A percentile compares a stretch with the other conserved stretches of the same genome.
Conservation (phyloP, 2,329 filamentous ascomycete genomes). For the Cordyceps cicadae region DNA sequence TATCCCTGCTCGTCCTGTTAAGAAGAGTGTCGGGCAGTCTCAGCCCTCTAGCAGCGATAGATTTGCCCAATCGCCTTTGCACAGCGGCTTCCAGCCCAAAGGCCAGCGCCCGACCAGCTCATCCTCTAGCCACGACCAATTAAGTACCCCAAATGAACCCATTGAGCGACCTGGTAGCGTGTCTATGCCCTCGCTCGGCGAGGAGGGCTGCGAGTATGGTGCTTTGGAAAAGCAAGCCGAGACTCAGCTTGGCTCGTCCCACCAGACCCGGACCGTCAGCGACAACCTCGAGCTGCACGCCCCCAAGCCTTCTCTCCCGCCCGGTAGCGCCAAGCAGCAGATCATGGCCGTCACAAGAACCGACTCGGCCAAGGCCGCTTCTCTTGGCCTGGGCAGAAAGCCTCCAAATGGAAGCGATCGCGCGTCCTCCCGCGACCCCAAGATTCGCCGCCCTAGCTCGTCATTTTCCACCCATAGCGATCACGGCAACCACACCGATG, state of each 20-base stretch:
- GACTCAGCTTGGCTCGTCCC: slow-evolving; percentile 41
- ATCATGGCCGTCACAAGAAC: slow-evolving; percentile 82
- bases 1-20: slow-evolving; percentile 69
- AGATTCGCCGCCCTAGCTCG: slow-evolving; percentile 59
- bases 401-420: slow-evolving; percentile 45
- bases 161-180: slow-evolving; percentile 65
- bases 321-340: slow-evolving; percentile 71
- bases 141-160: slow-evolving; percentile 31
- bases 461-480: slow-evolving; percentile 44
- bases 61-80: slow-evolving; percentile 80
- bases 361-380: slow-evolving; percentile 77
- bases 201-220: slow-evolving; percentile 85
- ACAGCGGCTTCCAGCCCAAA: slow-evolving; percentile 54
- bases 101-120: slow-evolving; percentile 28
- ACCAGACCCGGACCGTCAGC: slow-evolving; percentile 70
- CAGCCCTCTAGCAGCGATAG: slow-evolving; percentile 68
- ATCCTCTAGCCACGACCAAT: slow-evolving; percentile 26
- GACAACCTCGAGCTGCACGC: slow-evolving; percentile 81
- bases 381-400: slow-evolving; percentile 75
- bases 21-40: slow-evolving; percentile 65
- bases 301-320: slow-evolving; percentile 77
- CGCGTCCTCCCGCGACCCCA: slow-evolving; percentile 38
- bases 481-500: slow-evolving; percentile 46
- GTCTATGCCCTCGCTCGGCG: slow-evolving; percentile 72
- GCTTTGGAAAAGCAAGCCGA: slow-evolving; percentile 37